Conservation (phyloP, 768 basidiomycete genomes). For the Tubosaeta sp. region DNA sequence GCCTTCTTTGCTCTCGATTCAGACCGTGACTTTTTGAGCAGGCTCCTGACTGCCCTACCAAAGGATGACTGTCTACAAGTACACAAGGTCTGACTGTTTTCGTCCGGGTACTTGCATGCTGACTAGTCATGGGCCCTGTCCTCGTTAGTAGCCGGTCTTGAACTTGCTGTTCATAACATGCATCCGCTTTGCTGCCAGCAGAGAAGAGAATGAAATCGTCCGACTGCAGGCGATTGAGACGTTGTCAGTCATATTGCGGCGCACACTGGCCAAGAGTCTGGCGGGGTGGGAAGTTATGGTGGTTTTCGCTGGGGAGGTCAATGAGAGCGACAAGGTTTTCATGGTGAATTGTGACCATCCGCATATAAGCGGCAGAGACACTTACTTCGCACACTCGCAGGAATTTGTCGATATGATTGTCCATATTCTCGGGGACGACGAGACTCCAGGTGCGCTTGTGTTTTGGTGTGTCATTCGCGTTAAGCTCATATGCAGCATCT, state of each 20-base stretch:
- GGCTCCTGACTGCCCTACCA: conserved; percentile 36
- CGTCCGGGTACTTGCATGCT: conserved; percentile 3
- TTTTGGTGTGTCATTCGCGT: background rate
- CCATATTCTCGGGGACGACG: conserved; percentile 41
- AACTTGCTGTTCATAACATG: conserved; percentile 45
- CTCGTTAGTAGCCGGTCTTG: conserved; percentile 48
- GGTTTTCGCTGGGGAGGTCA: conserved; percentile 57
- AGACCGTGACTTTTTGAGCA: conserved; percentile 43
- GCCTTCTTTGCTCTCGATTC: conserved; percentile 50
- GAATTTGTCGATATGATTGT: conserved; percentile 46
- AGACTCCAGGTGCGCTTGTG: conserved; percentile 32
- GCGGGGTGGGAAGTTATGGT: conserved; percentile 76
- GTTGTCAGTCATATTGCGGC: conserved; percentile 42
- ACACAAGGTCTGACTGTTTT: conserved; percentile 43
- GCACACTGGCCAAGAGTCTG: conserved; percentile 51
- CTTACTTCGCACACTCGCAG: conserved; percentile 30
- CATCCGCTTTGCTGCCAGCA: conserved; percentile 36
- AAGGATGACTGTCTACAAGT: conserved; percentile 48
- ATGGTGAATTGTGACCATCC: conserved; percentile 32
- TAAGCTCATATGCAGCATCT: background rate
- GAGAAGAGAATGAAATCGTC: conserved; percentile 13
- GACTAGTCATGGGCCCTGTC: conserved; percentile 8
- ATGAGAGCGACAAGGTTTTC: conserved; percentile 55
- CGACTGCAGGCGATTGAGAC: conserved; percentile 47
- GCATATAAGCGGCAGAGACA: background rate